Evolutionary conservation across 1,284 basidiomycete genomes (phyloP).

Genomic region (Omphalotus olearius): DNA sequence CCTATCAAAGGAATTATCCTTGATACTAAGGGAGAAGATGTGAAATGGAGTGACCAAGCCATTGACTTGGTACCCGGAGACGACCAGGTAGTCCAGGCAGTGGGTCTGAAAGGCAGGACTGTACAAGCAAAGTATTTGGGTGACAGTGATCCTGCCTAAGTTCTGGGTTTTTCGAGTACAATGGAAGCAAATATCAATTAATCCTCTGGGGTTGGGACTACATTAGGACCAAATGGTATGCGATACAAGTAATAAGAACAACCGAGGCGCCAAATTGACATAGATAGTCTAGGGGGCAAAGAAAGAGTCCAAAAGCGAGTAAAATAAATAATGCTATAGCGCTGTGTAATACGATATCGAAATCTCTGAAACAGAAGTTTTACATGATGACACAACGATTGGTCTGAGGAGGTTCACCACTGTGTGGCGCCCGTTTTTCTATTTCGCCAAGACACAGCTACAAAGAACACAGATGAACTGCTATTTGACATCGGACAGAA

Average conservation of each 20-base stretch:
- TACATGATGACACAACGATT: slow-evolving; percentile 71
- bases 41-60: slow-evolving; percentile 81
- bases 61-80: slow-evolving; percentile 86
- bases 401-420: slow-evolving; percentile 44
- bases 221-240: slow-evolving; percentile 8
- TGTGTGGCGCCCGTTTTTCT: slow-evolving; percentile 63
- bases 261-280: not conserved
- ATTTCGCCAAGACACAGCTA: slow-evolving; percentile 77
- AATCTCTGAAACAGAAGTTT: slow-evolving; percentile 14
- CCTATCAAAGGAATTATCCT: slow-evolving; percentile 86
- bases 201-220: slow-evolving; percentile 9
- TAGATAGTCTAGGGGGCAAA: not conserved
- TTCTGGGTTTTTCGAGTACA: not conserved
- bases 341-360: slow-evolving; percentile 1
- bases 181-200: slow-evolving; percentile 1
- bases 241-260: slow-evolving; percentile 1
- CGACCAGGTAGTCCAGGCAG: slow-evolving; percentile 60
- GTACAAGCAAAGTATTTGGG: slow-evolving; percentile 70
- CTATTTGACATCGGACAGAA: slow-evolving; percentile 51
- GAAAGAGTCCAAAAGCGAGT: slow-evolving; percentile 3
- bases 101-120: slow-evolving; percentile 61
- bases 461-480: not conserved
- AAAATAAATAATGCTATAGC: slow-evolving; percentile 1
- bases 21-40: slow-evolving; percentile 67
- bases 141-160: slow-evolving; percentile 64